Base-by-base conservation (phyloP, 78 protist species). In the Dictyostelium firmibasis region DNA sequence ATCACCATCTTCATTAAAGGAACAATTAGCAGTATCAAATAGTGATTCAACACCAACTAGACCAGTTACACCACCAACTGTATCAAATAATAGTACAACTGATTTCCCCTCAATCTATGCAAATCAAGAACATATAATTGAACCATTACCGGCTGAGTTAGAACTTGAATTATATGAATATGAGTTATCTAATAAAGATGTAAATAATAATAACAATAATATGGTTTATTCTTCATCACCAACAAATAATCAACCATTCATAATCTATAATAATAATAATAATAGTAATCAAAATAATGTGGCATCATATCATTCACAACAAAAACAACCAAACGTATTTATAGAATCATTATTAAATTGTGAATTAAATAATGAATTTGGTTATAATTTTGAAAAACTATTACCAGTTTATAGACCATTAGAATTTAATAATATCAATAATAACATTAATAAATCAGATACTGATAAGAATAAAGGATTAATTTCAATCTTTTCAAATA, bases 111-210 rank as follows among this genome's bases (percentile, higher is more conserved):
- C 44, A 78, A 25, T 35, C 14, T 27, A 81, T 81, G 2, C 31
- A 27, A 62, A 57, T 11, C 75, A 70, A 18, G 62, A 79, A 18
- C 87, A 89, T 20, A 89, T 89, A 27, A 89, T 89, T 1, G 94
- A 89, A 53, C 94, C 94, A 69, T 33, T 89, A 4, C 87, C 94
- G 27, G 67, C 85, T 11, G 84, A 89, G 33, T 29, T 78, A 10
- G 94, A 89, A 25, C 74, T 64, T 33, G 87, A 81, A 44, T 27
- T 88, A n/a, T 60, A 38, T 10, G 94, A 89, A 10, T 89, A 81
- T 50, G 94, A 89, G 44, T n/a, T 43, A 13, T 33, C 6, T 3
- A 77, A 43, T 43, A 31, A 35, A 74, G 29, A 27, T 67, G 18
- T 25, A 0, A 27, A 1, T 67, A 29, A 23, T 11, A 27, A 67